Base-by-base conservation (phyloP, 352 stramenopile species). In the Globisporangium paroecandrum region DNA sequence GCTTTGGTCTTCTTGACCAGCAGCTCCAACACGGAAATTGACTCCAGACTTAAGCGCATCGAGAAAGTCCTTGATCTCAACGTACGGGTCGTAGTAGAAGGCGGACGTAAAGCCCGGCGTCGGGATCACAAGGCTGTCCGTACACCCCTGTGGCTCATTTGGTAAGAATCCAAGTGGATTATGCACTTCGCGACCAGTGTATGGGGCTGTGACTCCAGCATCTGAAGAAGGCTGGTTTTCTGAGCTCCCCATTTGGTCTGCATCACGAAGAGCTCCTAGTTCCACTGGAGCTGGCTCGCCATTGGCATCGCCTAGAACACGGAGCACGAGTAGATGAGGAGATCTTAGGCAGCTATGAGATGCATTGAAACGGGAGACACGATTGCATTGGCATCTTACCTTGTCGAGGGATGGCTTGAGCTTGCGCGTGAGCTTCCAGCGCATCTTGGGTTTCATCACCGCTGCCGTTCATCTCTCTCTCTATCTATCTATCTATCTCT, bases 61-160 rank as follows among this genome's bases (percentile, higher is more conserved):
- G 49, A 65, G 57, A 18, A 62, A 70, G 18, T 62, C 65, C 58
- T 66, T 70, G 47, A 66, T 70, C 65, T 60, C 49, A 2, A 66
- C 36, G 49, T 49, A 62, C 22, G 65, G 65, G 20, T 72, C 66
- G 41, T 72, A 72, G 32, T n/a, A 56, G 34, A 71, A 38, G 18
- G 66, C 66, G 10, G 60, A 41, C n/a, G 66, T 71, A 53, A 68
- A 71, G 10, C 66, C 66, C n/a, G 58, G 51, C 8, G 29, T 27
- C 12, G 61, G 41, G 22, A 38, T 47, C 12, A 27, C 24, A 12
- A 24, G 29, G 4, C 0, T 32, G 2, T 54, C 62, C 8, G 13
- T 46, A 46, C 13, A 5, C 3, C 38, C 10, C 38, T 18, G 18
- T 18, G 29, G 56, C 4, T 38, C n/a, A 25, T 25, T 54, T 54